Percentiles rank a stretch among this genome's conserved stretches.
These are phyloP conservation scores for Orbilia quercus DNA, from an alignment of 2,329 filamentous ascomycete species.

Conservation along the genomic window DNA sequence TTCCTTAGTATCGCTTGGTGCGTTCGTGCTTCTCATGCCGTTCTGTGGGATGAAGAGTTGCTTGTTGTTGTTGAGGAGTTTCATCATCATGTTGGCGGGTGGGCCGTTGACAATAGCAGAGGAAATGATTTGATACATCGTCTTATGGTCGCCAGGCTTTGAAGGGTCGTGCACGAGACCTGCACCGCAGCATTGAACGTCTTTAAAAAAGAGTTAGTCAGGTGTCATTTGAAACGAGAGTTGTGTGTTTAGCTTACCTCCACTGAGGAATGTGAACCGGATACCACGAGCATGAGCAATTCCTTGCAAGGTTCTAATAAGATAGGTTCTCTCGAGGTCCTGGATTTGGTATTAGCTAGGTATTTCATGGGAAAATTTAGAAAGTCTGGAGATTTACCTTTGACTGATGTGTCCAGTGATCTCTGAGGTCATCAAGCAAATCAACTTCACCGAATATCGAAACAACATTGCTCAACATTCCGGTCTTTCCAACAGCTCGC, in stretches of 20 bases:
- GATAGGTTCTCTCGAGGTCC: slow-evolving; percentile 94
- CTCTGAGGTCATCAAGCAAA: slow-evolving; percentile 89
- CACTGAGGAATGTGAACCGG: slow-evolving; percentile 95
- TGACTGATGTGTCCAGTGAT: slow-evolving; percentile 97
- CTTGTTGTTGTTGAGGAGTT: slow-evolving; percentile 95
- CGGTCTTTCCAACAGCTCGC: slow-evolving; percentile 93
- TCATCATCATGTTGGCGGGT: slow-evolving; percentile 84
- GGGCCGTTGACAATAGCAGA: slow-evolving; percentile 92
- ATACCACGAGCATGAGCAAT: slow-evolving; percentile 95
- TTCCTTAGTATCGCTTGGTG: slow-evolving; percentile 91
- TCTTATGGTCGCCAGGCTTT: slow-evolving; percentile 71
- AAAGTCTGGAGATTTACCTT: slow-evolving; percentile 70
- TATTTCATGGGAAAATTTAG: slow-evolving; percentile 1
- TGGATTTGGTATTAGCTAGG: slow-evolving; percentile 60
- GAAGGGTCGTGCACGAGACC: slow-evolving; percentile 93
- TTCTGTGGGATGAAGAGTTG: slow-evolving; percentile 90
- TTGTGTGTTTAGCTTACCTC: slow-evolving; percentile 68
- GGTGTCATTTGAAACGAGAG: slow-evolving; percentile 16
- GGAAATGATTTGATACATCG: slow-evolving; percentile 86
- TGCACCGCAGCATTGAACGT: slow-evolving; percentile 89
- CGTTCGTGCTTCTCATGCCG: slow-evolving; percentile 76
- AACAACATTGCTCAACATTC: slow-evolving; percentile 93
- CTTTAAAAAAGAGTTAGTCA: slow-evolving; percentile 63
- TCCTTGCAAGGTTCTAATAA: slow-evolving; percentile 93
- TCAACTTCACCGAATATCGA: slow-evolving; percentile 98